Evolutionary conservation across 176 grass and related monocot species (phyloP).

Genomic region (Oryza longistaminata): DNA sequence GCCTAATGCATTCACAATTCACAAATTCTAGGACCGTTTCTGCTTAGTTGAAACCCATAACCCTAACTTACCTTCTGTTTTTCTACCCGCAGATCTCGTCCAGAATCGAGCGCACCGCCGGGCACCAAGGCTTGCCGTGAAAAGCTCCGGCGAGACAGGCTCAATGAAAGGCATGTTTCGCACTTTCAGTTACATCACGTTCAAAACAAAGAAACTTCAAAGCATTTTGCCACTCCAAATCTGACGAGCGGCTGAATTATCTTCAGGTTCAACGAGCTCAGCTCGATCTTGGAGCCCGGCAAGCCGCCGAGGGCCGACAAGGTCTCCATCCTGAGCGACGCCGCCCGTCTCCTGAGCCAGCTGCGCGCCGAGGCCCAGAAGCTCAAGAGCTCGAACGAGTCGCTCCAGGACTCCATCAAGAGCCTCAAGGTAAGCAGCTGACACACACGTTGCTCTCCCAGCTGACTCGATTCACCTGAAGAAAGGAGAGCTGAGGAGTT

Average conservation of each 20-base stretch:
- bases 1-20: not conserved
- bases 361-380: constrained; percentile 64
- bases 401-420: constrained; percentile 77
- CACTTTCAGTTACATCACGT: not conserved
- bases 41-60: not conserved
- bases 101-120: constrained; percentile 69
- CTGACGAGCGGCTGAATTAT: not conserved
- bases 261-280: constrained; percentile 86
- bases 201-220: not conserved
- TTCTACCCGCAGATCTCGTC: constrained; percentile 58
- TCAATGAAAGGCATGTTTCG: constrained; percentile 75
- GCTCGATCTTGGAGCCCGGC: constrained; percentile 77
- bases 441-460: too few relatives aligned
- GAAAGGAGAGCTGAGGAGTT: not conserved
- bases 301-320: constrained; percentile 89
- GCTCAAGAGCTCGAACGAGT: constrained; percentile 83
- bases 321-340: constrained; percentile 68
- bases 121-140: constrained; percentile 95
- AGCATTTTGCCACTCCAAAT: not conserved
- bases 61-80: not conserved
- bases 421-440: constrained; percentile 73
- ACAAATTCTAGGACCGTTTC: not conserved
- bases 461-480: not conserved
- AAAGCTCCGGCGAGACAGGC: constrained; percentile 85
- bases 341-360: constrained; percentile 57